Conservation (phyloP, 768 basidiomycete genomes). For the Agaricus subrufescens region DNA sequence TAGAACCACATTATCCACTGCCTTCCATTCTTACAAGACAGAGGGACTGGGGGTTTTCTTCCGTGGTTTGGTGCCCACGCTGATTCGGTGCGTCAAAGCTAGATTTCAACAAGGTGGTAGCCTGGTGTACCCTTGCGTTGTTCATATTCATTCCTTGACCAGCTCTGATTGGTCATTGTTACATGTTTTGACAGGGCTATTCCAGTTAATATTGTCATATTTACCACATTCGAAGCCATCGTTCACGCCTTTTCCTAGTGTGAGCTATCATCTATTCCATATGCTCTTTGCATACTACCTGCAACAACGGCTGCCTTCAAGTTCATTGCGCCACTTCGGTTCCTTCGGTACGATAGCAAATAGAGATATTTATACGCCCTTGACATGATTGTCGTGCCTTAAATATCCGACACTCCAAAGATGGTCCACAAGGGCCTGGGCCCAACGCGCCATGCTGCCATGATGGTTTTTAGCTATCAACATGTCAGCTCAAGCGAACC, state of each 20-base stretch:
- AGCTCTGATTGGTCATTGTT: constrained; percentile 3
- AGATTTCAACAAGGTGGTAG: neutral
- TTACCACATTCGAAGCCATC: constrained; percentile 65
- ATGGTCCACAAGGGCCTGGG: neutral
- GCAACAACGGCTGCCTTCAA: constrained; percentile 2
- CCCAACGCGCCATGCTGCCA: neutral
- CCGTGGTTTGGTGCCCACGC: constrained; percentile 71
- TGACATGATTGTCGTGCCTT: neutral
- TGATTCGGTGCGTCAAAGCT: constrained; percentile 57
- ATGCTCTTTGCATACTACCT: constrained; percentile 10
- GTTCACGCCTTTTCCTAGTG: constrained; percentile 31
- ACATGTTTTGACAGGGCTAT: constrained; percentile 46
- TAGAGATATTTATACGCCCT: neutral
- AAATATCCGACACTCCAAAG: neutral
- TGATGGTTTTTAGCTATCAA: neutral
- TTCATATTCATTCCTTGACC: neutral
- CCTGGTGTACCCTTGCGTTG: neutral
- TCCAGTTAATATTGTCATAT: constrained; percentile 84
- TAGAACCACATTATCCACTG: constrained; percentile 52
- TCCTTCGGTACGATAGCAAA: neutral
- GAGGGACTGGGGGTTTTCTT: constrained; percentile 74
- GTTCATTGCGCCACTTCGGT: neutral
- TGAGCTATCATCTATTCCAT: neutral
- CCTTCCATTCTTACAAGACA: constrained; percentile 50
- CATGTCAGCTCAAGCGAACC: constrained; percentile 3